A percentile compares a stretch with the other conserved stretches of the same genome.
Conservation (phyloP, 257 asterid genomes). For the Rehmannia glutinosa region DNA sequence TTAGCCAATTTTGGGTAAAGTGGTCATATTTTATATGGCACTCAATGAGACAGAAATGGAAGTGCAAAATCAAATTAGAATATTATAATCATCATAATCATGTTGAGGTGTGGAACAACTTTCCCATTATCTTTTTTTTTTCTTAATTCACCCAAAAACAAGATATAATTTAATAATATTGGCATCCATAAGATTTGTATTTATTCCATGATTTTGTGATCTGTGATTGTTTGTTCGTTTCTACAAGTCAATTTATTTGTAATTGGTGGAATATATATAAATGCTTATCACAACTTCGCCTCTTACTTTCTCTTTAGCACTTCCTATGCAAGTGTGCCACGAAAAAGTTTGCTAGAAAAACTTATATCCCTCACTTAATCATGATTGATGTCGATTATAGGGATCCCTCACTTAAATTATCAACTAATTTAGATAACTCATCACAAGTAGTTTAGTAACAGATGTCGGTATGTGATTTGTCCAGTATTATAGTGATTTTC, state of each 20-base stretch:
- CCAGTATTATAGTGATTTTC: too few relatives aligned
- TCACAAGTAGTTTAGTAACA: too few relatives aligned
- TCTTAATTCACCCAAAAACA: neutral
- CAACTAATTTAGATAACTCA: too few relatives aligned
- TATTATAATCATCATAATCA: slow-evolving; percentile 17
- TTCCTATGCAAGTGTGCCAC: too few relatives aligned
- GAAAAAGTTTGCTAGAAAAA: too few relatives aligned
- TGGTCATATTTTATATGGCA: neutral
- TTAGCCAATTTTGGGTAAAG: slow-evolving; percentile 31
- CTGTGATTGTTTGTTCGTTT: too few relatives aligned
- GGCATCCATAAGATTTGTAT: neutral
- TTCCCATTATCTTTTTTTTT: slow-evolving; percentile 20
- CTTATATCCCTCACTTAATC: too few relatives aligned
- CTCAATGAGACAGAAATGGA: slow-evolving; percentile 19
- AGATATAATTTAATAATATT: slow-evolving; percentile 12
- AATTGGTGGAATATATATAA: neutral
- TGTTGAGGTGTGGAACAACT: slow-evolving; percentile 24
- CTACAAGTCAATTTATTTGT: too few relatives aligned
- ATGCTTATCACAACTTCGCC: neutral
- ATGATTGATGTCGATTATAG: too few relatives aligned
- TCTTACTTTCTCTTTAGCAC: neutral
- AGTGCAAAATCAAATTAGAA: slow-evolving; percentile 19
- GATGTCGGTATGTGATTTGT: too few relatives aligned
- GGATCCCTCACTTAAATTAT: too few relatives aligned
- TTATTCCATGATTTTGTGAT: slow-evolving; percentile 8